A percentile compares a stretch with the other conserved stretches of the same genome.
Conservation (phyloP, 2,329 filamentous ascomycete species). For the Beauveria sp. region DNA sequence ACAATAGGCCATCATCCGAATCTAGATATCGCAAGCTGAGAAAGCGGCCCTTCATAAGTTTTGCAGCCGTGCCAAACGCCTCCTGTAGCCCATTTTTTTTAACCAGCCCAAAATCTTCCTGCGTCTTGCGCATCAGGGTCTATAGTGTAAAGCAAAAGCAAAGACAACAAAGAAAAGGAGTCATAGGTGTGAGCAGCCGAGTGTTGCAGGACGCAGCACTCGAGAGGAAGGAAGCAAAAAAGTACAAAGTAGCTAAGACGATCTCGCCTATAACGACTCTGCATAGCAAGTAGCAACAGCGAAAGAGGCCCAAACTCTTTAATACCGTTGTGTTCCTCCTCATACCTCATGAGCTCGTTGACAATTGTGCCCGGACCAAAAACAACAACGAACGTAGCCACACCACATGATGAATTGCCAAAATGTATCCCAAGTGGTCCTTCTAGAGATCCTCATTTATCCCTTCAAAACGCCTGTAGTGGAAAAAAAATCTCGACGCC, state of each 20-base stretch:
- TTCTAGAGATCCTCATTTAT: conserved; percentile 10
- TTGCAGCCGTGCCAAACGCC: not conserved
- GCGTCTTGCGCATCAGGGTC: conserved; percentile 1
- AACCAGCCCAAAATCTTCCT: not conserved
- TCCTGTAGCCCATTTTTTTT: not conserved
- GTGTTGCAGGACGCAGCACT: conserved; percentile 10
- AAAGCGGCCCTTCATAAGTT: not conserved
- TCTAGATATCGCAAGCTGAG: not conserved
- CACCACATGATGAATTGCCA: not conserved
- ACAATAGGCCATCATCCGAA: not conserved
- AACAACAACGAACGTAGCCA: not conserved
- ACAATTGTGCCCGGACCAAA: not conserved
- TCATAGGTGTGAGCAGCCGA: conserved; percentile 6
- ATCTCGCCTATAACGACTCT: conserved; percentile 9
- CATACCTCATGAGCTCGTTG: not conserved
- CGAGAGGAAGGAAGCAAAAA: conserved; percentile 15
- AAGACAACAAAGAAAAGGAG: conserved; percentile 5
- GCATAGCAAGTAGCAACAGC: conserved; percentile 4
- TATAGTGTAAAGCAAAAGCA: not conserved
- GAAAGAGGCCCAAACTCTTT: conserved; percentile 7
- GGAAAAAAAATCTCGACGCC: not conserved
- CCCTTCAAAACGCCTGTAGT: not conserved
- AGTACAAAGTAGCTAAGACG: conserved; percentile 14
- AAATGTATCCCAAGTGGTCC: conserved; percentile 8
- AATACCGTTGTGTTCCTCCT: not conserved